Evolutionary conservation across 163 green algal genomes (phyloP).

Genomic region (Scenedesmus sp.): DNA sequence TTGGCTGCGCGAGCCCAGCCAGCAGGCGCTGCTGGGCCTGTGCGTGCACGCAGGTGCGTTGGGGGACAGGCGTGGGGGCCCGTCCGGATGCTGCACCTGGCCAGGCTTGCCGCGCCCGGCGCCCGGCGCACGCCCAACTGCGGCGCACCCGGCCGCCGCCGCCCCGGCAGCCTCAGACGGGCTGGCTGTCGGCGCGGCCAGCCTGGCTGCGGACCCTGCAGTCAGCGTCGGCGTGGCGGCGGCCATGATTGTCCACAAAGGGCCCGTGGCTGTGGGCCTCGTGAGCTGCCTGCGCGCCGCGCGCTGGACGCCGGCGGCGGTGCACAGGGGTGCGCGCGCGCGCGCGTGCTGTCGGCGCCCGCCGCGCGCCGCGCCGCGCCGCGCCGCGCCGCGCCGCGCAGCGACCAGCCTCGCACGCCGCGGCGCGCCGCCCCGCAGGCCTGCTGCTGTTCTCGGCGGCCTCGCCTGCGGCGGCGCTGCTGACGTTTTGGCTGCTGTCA

Average conservation of each 20-base stretch:
- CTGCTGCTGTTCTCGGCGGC: slow-evolving; percentile 30
- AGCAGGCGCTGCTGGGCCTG: slow-evolving; percentile 54
- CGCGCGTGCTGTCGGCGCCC: neutral
- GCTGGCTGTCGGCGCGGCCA: slow-evolving; percentile 60
- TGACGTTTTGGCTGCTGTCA: slow-evolving; percentile 12
- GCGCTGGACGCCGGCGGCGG: neutral
- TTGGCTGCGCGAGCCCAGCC: slow-evolving; percentile 1
- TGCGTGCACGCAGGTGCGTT: slow-evolving; percentile 58
- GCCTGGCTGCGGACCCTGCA: slow-evolving; percentile 45
- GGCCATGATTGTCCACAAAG: slow-evolving; percentile 51
- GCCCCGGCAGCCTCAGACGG: slow-evolving; percentile 55
- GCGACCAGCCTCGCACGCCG: neutral
- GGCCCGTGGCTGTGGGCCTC: slow-evolving; percentile 37
- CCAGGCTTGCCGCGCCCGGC: neutral
- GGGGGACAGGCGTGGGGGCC: neutral
- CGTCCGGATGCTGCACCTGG: too few species aligned
- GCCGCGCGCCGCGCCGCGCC: neutral
- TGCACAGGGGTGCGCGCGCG: neutral
- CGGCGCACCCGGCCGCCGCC: neutral
- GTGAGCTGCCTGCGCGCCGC: slow-evolving; percentile 11
- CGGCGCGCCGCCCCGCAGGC: slow-evolving; percentile 10
- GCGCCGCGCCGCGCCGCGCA: neutral
- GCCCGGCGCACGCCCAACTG: neutral
- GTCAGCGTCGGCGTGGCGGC: slow-evolving; percentile 51
- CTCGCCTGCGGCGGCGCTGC: slow-evolving; percentile 28